Base-by-base conservation (phyloP, 192 early-diverging fungal genomes). In the Coemansia sp. region DNA sequence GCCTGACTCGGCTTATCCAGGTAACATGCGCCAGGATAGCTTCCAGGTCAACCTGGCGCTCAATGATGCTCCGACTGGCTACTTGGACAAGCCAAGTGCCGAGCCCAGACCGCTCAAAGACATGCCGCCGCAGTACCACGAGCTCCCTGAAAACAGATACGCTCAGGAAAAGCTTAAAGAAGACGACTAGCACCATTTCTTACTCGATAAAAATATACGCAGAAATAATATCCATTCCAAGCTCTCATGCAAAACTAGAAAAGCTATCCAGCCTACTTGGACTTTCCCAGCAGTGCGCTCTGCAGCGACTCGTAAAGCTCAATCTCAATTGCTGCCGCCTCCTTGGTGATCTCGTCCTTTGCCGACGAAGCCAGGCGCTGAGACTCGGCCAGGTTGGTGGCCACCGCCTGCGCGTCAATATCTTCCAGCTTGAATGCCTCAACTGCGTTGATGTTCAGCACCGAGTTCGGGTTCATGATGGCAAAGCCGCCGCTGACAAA, bases 401-500 rank as follows among this genome's bases (percentile, higher is more conserved):
- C 86, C 46, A 93, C 86, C 40, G 90, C 66, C 66, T 94, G 92
- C 37, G 81, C 56, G 60, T 93, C 92, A 71, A 99, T 82, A 26
- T 97, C 88, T 62, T 93, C 92, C 11, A 99, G 71, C 44, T 89
- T 81, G 72, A 91, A 86, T 26, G 95, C 97, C 83, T 99, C 97
- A 21, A 94, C 82, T 53, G 94, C 97, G 73, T 95, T 97, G 81
- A 99, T 94, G 88, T 98, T 95, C 60, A 97, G 84, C 49, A 90
- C 84, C 11, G 93, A 97, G 82, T 99, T 93, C 53, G 92, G 88
- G 88, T 99, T 96, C 83, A 99, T 89, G 66, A 89, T 87, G 56
- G 94, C 93, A 76, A 99, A 99, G 24, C 97, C 97, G 64, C 97
- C 97, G 79, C 88, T 90, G 50, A 93, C 93, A 79, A 98, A 98